Evolutionary conservation across 2,329 filamentous ascomycete species (phyloP), one percentile per base, ranked within the genome.

Genomic region (Hypoxylon sp.): DNA sequence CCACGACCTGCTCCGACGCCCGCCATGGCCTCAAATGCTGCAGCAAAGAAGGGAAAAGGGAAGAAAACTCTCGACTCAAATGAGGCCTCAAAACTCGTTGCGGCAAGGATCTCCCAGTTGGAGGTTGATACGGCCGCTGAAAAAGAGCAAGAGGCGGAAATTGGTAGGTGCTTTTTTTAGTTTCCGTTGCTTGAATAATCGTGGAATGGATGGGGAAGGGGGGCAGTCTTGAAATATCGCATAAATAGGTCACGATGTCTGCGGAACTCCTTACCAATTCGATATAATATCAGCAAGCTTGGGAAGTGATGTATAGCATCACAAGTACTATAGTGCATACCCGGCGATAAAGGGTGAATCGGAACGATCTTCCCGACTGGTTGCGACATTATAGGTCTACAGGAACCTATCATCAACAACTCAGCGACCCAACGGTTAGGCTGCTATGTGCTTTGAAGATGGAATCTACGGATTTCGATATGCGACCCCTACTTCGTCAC

Each of bases 81-180:
- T 75, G 96, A 98, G 81, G 94, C 94, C 50, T 93, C 93, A 68
- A 97, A 97, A 81, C 87, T 98, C 71, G 88, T 99, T 56, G 91
- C 94, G 69, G 93, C 94, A 68, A 93, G 97, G 77, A 98, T 99
- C 78, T 95, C 94, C 21, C 96, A 98, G 82, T 84, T 99, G 65
- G 96, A 99, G 80, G 92, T 93, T 69, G 94, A 98, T 84, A 93
- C 92, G 53, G 94, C 94, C 10, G 93, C 93, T 65, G 94, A 97
- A 79, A 97, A 97, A 80, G 95, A 97, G 74, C 93, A 98, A 81
- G 94, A 98, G 82, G 89, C 92, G 67, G 96, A 98, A 84, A 98
- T 99, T 79, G 93, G 94, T 97, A 84, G 78, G 90, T 87, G 14
- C 43, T 52, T 52, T 68, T 68, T 70, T 51, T 56, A 36, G 58